Conservation (phyloP, 306 rosid species). For the Erythrophleum fordii region DNA sequence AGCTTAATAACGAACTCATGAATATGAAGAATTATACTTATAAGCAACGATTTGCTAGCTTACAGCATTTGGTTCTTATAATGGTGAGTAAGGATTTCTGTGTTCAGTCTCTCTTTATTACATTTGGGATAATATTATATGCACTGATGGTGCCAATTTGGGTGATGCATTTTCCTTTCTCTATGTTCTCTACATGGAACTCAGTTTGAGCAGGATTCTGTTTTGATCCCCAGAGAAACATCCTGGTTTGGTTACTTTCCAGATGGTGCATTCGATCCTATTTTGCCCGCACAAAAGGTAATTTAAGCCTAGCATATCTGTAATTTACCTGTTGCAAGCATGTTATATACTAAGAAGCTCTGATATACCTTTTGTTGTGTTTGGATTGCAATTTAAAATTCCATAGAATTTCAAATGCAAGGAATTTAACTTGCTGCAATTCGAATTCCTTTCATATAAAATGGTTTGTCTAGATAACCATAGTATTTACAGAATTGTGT, state of each 20-base stretch:
- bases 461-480: too few species aligned
- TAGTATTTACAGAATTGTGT: too few species aligned
- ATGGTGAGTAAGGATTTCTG: slow-evolving; percentile 66
- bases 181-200: slow-evolving; percentile 28
- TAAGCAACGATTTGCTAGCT: slow-evolving; percentile 74
- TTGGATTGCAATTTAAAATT: neutral
- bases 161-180: slow-evolving; percentile 2
- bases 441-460: too few species aligned
- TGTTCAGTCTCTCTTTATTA: slow-evolving; percentile 28
- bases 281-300: slow-evolving; percentile 69
- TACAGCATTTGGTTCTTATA: slow-evolving; percentile 71
- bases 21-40: slow-evolving; percentile 59
- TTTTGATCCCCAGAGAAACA: slow-evolving; percentile 74
- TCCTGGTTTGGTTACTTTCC: slow-evolving; percentile 81
- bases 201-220: slow-evolving; percentile 65
- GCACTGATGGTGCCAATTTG: neutral
- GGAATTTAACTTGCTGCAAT: too few species aligned
- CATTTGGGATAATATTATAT: neutral
- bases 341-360: neutral
- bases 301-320: slow-evolving; percentile 21
- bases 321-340: neutral
- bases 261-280: slow-evolving; percentile 59
- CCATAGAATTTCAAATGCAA: too few species aligned
- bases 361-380: neutral
- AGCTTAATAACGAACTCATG: slow-evolving; percentile 74